Conservation (phyloP, 1,139 yeast genomes). For the Lizanozyma gosingica region DNA sequence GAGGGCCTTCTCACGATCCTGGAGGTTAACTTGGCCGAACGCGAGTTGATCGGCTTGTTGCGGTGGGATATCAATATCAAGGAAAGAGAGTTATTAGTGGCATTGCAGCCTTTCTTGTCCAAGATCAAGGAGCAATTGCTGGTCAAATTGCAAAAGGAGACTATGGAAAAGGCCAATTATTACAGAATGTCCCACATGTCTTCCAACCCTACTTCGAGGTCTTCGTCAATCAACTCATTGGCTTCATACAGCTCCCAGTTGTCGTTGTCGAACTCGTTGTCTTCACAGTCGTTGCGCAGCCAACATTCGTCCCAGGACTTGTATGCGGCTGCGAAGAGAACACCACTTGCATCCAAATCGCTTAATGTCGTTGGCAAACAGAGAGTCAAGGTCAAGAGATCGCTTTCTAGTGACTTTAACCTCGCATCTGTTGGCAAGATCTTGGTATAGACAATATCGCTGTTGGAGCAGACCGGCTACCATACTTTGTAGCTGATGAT, state of each 20-base stretch:
- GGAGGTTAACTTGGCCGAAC: slow-evolving; percentile 87
- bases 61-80: slow-evolving; percentile 76
- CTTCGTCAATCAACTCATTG: slow-evolving; percentile 6
- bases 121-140: slow-evolving; percentile 46
- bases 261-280: not conserved
- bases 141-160: slow-evolving; percentile 11
- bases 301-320: not conserved
- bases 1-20: slow-evolving; percentile 65
- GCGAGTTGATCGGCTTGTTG: slow-evolving; percentile 71
- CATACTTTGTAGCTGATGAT: too few relatives aligned
- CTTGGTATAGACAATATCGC: not conserved
- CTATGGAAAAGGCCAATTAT: slow-evolving; percentile 13
- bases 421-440: not conserved
- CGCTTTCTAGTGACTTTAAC: not conserved
- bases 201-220: slow-evolving; percentile 6
- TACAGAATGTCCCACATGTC: slow-evolving; percentile 14
- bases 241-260: not conserved
- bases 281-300: not conserved
- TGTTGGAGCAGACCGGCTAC: too few relatives aligned
- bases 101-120: slow-evolving; percentile 65
- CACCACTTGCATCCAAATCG: not conserved
- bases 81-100: slow-evolving; percentile 58
- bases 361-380: not conserved
- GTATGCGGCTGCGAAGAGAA: not conserved
- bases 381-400: not conserved